These are phyloP conservation scores for Bimuria novae-zelandiae DNA, from an alignment of 2,329 filamentous ascomycete species.

Conservation along the genomic window DNA sequence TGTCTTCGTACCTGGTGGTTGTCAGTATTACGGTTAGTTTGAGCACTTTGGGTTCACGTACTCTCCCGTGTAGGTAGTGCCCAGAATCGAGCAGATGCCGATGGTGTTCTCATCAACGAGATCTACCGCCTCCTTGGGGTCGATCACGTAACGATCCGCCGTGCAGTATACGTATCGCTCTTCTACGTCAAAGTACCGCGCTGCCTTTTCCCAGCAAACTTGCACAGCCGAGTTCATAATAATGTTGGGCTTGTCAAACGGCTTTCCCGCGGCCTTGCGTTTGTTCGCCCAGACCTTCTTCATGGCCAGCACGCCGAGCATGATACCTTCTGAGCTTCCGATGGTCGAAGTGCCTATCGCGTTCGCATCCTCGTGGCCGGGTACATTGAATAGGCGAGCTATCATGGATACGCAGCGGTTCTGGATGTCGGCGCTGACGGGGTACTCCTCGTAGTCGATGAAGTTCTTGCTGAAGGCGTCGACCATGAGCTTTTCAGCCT, in stretches of 20 bases:
- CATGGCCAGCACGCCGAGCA: conserved; percentile 82
- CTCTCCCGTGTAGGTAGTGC: conserved; percentile 93
- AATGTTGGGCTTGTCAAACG: conserved; percentile 81
- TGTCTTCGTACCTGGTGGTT: conserved; percentile 71
- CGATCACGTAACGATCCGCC: conserved; percentile 64
- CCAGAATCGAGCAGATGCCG: conserved; percentile 88
- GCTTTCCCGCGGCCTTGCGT: conserved; percentile 80
- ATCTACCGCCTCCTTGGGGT: conserved; percentile 64
- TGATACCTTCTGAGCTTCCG: conserved; percentile 84
- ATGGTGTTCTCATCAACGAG: conserved; percentile 75
- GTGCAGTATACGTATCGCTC: conserved; percentile 77
- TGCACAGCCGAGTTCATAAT: conserved; percentile 96
- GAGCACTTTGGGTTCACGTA: conserved; percentile 10
- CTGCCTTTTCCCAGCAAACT: conserved; percentile 91
- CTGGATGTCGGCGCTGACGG: conserved; percentile 63
- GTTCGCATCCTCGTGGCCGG: conserved; percentile 60
- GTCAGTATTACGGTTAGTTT: background rate
- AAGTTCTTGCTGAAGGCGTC: conserved; percentile 96
- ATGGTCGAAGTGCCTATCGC: conserved; percentile 87
- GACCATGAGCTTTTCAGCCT: conserved; percentile 93
- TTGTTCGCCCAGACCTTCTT: conserved; percentile 93
- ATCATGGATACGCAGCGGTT: conserved; percentile 73
- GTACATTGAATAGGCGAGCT: conserved; percentile 78
- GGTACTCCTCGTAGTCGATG: conserved; percentile 57
- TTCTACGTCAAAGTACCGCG: conserved; percentile 87